phyloP scores from a whole-genome alignment of 768 basidiomycete genomes.

The Boletus reticuloceps region DNA sequence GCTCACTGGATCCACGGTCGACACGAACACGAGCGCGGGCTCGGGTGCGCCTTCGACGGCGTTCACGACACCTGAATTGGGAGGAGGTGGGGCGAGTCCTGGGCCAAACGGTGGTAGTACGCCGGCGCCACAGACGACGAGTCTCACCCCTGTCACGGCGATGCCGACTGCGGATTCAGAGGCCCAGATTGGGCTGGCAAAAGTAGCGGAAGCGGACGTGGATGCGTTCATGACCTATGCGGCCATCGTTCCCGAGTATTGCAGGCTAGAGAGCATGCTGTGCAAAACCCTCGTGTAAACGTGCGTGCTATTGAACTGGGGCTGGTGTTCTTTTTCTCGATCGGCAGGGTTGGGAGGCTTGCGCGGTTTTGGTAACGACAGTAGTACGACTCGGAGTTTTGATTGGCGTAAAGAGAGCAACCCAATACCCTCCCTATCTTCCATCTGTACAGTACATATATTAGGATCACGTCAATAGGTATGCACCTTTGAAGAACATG shows the following conservation, averaged over 20 bases:
- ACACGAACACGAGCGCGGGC: slow-evolving; percentile 31
- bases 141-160: slow-evolving; percentile 68
- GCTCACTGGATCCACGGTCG: slow-evolving; percentile 47
- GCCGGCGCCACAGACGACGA: slow-evolving; percentile 45
- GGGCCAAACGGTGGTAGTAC: slow-evolving; percentile 28
- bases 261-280: slow-evolving; percentile 75
- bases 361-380: no score
- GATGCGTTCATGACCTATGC: slow-evolving; percentile 87
- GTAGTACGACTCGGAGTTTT: not conserved
- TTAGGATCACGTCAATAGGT: slow-evolving; percentile 14
- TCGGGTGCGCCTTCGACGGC: slow-evolving; percentile 46
- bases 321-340: not conserved
- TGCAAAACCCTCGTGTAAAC: slow-evolving; percentile 55
- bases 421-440: not conserved
- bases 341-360: not conserved
- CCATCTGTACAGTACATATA: slow-evolving; percentile 14
- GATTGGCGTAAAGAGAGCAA: not conserved
- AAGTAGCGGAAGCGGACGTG: slow-evolving; percentile 79
- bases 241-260: slow-evolving; percentile 81
- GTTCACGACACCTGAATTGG: slow-evolving; percentile 64
- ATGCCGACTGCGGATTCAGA: slow-evolving; percentile 72
- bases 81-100: slow-evolving; percentile 30
- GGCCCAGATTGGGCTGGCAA: slow-evolving; percentile 71
- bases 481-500: not conserved
- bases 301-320: not conserved